Evolutionary conservation across 2,329 filamentous ascomycete species (phyloP).

Genomic region (Botrytis aclada): DNA sequence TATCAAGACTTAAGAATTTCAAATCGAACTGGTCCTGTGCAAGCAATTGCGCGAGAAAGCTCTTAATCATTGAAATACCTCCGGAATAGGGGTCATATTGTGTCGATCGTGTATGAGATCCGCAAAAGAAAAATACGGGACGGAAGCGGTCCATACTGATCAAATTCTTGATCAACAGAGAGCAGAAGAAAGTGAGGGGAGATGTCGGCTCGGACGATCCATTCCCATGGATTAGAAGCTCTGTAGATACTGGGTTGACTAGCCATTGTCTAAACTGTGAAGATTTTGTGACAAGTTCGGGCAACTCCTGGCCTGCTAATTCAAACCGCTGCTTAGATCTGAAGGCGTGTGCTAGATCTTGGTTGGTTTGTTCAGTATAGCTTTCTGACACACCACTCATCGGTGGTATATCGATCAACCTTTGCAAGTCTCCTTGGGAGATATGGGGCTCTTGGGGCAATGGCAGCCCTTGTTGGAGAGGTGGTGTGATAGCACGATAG

Average conservation of each 20-base stretch:
- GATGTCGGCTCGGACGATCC: neutral
- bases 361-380: neutral
- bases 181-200: neutral
- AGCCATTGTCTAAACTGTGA: neutral
- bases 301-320: neutral
- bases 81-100: neutral
- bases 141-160: neutral
- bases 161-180: neutral
- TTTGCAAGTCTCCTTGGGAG: neutral
- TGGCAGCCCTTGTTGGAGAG: neutral
- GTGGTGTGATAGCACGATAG: too few relatives aligned
- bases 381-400: neutral
- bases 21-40: neutral
- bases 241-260: neutral
- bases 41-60: neutral
- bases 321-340: neutral
- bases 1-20: neutral
- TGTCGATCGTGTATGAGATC: neutral
- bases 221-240: neutral
- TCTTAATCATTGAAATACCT: neutral
- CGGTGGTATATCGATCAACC: neutral
- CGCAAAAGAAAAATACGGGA: neutral
- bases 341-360: neutral
- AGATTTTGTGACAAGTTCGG: neutral
- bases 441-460: neutral